Evolutionary conservation across 176 grass and related monocot species (phyloP), one percentile per base, ranked within the genome.

Genomic region (Bothriochloa decipiens): DNA sequence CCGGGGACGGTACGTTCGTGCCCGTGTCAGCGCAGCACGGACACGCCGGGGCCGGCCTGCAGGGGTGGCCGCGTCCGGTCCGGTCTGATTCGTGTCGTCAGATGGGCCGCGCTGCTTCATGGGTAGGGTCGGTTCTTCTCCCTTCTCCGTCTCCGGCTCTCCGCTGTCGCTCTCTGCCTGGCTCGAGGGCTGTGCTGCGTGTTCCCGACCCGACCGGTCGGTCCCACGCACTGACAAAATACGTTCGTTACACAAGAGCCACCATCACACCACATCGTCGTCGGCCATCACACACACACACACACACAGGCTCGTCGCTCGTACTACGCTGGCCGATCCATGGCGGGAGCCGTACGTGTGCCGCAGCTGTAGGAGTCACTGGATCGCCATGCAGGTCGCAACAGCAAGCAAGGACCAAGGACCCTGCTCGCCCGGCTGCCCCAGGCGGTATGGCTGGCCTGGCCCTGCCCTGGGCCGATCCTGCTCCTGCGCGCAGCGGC

Each of bases 391-490:
- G 61, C 60, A 63, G 14, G 45, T 63, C 23, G 61, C n/a, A n/a
- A n/a, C n/a, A n/a, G n/a, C n/a, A n/a, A n/a, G n/a, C n/a, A n/a
- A n/a, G n/a, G n/a, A n/a, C n/a, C n/a, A n/a, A n/a, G n/a, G n/a
- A n/a, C n/a, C n/a, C n/a, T n/a, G n/a, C n/a, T n/a, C n/a, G n/a
- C n/a, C n/a, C n/a, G n/a, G n/a, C n/a, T n/a, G n/a, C n/a, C n/a
- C n/a, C 67, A 70, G 67, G 66, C 66, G 67, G 67, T 40, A 70
- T 70, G 67, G 66, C 66, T 70, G 66, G 65, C 32, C 29, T 69
- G 66, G 65, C 32, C 17, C 29, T 67, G 65, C 12, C 32, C 3
- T 11, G 27, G 28, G 4, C 5, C 45, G 45, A 47, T 47, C 64
- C 29, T 36, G 68, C 68, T 15, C 64, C 64, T 36, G n/a, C n/a